phyloP scores from a whole-genome alignment of 1,284 basidiomycete species.

The Ceratobasidium sp. region DNA sequence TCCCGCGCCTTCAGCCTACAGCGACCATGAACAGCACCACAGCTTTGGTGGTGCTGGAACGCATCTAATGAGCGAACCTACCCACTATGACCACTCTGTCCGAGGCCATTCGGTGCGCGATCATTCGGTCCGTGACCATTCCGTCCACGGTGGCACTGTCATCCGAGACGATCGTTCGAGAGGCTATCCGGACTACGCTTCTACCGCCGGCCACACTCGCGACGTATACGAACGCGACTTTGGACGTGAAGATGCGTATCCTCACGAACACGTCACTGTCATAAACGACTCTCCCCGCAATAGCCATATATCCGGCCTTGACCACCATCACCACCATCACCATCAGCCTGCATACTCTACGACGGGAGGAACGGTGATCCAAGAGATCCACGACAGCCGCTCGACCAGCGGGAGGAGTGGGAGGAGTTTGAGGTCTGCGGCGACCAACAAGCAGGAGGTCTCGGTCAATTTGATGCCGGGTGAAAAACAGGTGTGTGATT shows the following conservation, averaged over 20 bases:
- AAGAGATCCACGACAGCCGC: slow-evolving; percentile 23
- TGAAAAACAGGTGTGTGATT: slow-evolving; percentile 20
- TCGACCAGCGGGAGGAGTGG: slow-evolving; percentile 27
- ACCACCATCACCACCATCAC: slow-evolving; percentile 1
- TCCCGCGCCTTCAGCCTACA: background rate
- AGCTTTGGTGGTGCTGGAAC: slow-evolving; percentile 29
- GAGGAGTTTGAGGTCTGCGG: background rate
- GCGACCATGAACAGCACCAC: background rate
- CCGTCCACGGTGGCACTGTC: background rate
- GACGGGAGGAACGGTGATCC: slow-evolving; percentile 18
- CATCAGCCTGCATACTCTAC: background rate
- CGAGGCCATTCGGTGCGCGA: slow-evolving; percentile 15
- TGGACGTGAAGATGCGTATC: slow-evolving; percentile 6
- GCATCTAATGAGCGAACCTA: slow-evolving; percentile 22
- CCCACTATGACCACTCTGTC: slow-evolving; percentile 12
- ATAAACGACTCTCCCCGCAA: slow-evolving; percentile 30
- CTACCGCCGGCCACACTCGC: slow-evolving; percentile 12
- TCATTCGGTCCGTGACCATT: slow-evolving; percentile 17
- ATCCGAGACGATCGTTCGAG: slow-evolving; percentile 24
- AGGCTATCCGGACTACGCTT: slow-evolving; percentile 25
- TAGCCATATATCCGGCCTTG: slow-evolving; percentile 1
- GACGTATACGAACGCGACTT: slow-evolving; percentile 16
- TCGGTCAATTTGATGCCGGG: slow-evolving; percentile 29
- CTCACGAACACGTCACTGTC: slow-evolving; percentile 30
- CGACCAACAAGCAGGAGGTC: slow-evolving; percentile 6